Percentiles rank a stretch among this genome's conserved stretches.
These are phyloP conservation scores for Podaxis mareebaensis DNA, from an alignment of 768 basidiomycete genomes.

Conservation along the genomic window DNA sequence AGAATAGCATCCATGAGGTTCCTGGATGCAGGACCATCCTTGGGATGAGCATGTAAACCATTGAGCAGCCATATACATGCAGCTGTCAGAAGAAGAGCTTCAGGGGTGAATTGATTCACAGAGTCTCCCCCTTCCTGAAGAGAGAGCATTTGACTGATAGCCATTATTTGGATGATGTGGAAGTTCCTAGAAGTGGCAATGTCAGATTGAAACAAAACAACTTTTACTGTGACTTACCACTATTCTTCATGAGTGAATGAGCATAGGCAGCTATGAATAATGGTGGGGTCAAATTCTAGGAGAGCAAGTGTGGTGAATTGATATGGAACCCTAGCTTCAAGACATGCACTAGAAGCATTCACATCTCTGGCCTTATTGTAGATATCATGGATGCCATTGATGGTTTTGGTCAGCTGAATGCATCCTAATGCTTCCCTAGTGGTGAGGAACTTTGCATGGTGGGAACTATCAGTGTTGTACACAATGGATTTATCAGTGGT, in stretches of 20 bases:
- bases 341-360: background rate
- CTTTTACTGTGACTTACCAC: slow-evolving; percentile 10
- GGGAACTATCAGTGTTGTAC: slow-evolving; percentile 11
- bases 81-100: background rate
- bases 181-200: background rate
- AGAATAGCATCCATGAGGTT: background rate
- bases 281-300: background rate
- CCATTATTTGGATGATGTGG: background rate
- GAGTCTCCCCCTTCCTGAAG: background rate
- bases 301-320: background rate
- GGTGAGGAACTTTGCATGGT: slow-evolving; percentile 14
- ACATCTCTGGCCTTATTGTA: background rate
- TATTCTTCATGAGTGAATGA: background rate
- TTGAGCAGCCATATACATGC: background rate
- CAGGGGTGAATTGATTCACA: background rate
- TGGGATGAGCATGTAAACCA: background rate
- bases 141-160: background rate
- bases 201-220: background rate
- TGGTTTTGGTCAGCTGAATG: background rate
- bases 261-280: background rate
- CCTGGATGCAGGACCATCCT: background rate
- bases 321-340: slow-evolving; percentile 17
- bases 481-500: slow-evolving; percentile 21
- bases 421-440: background rate
- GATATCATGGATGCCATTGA: slow-evolving; percentile 1